Conservation (phyloP, 192 early-diverging fungal species). For the Coemansia sp. region DNA sequence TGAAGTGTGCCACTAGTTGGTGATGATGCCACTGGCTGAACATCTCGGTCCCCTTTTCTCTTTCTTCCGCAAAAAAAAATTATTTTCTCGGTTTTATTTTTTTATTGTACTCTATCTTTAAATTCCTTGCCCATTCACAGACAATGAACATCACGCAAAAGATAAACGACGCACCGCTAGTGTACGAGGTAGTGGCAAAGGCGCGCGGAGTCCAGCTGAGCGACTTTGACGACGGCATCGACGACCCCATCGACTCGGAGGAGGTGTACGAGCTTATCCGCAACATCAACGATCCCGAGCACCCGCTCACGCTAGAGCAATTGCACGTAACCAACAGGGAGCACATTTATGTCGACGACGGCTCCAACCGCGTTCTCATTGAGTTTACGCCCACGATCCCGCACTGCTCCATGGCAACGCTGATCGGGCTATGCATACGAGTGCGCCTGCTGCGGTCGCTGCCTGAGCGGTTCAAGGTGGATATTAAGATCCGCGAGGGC, state of each 20-base stretch:
- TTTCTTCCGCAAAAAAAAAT: background rate
- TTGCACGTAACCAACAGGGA: constrained; percentile 89
- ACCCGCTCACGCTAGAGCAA: constrained; percentile 96
- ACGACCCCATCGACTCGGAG: constrained; percentile 78
- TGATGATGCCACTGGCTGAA: background rate
- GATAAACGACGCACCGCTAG: constrained; percentile 80
- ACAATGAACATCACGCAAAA: constrained; percentile 56
- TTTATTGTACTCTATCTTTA: background rate
- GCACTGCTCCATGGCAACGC: constrained; percentile 98
- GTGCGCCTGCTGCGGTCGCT: constrained; percentile 85
- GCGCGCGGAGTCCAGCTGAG: constrained; percentile 49
- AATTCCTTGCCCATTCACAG: background rate
- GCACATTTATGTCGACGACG: constrained; percentile 80
- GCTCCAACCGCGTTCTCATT: constrained; percentile 67
- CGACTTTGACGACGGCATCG: constrained; percentile 73
- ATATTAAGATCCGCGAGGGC: constrained; percentile 87
- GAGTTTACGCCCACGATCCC: constrained; percentile 97
- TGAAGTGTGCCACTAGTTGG: background rate
- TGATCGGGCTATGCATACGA: constrained; percentile 97
- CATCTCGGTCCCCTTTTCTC: background rate
- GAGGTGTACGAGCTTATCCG: constrained; percentile 97
- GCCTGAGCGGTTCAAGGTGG: constrained; percentile 91
- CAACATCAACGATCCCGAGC: constrained; percentile 97
- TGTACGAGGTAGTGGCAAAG: constrained; percentile 65
- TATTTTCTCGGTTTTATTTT: background rate